These are phyloP conservation scores for Triglochin maritima DNA, from an alignment of 106 monocot species.

Conservation along the genomic window DNA sequence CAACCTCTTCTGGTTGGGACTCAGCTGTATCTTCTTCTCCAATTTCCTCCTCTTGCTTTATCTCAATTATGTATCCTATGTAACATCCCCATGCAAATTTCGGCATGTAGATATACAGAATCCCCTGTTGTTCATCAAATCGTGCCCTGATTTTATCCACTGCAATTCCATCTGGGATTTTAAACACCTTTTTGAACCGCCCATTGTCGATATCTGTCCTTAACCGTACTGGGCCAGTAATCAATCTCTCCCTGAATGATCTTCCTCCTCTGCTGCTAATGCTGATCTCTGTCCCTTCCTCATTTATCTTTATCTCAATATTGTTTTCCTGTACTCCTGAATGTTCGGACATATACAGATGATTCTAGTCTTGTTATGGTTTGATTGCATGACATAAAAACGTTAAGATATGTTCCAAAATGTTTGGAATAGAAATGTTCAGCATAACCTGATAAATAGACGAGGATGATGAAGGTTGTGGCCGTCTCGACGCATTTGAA, in stretches of 20 bases:
- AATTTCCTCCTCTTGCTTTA: background rate
- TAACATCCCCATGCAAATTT: background rate
- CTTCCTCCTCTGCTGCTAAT: conserved; percentile 7
- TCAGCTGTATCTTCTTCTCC: background rate
- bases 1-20: background rate
- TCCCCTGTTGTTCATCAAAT: conserved; percentile 4
- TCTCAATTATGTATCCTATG: background rate
- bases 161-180: conserved; percentile 5
- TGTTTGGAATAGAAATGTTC: background rate
- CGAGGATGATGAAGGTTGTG: conserved; percentile 1
- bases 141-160: conserved; percentile 7
- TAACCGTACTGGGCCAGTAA: background rate
- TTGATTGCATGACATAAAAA: background rate
- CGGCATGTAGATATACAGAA: conserved; percentile 10
- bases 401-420: background rate
- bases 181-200: background rate
- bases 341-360: background rate
- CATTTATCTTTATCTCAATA: conserved; percentile 10
- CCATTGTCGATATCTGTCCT: background rate
- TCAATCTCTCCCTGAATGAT: conserved; percentile 3
- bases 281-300: conserved; percentile 2
- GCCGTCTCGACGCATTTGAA: background rate
- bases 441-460: conserved; percentile 11
- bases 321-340: conserved; percentile 6
- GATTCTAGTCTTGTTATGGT: background rate